Evolutionary conservation across 1,139 yeast genomes (phyloP).

Genomic region (Nakaseomyces uthaithaninus): DNA sequence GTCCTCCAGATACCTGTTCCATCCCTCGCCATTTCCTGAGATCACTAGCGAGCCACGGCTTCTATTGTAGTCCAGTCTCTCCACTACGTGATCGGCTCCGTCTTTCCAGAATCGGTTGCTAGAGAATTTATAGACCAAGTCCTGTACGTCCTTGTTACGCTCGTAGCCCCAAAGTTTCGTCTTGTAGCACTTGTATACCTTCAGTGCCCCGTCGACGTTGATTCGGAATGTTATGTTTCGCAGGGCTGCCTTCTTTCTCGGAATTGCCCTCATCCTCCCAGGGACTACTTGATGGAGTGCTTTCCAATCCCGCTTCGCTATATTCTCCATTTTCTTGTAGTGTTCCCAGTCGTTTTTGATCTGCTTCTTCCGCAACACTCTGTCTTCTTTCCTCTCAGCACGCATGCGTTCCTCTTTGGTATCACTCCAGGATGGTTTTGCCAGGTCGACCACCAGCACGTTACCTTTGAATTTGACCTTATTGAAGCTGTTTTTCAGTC

Average conservation of each 20-base stretch:
- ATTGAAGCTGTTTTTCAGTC: conserved; percentile 49
- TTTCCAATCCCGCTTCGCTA: conserved; percentile 33
- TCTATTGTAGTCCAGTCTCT: conserved; percentile 36
- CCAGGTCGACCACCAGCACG: conserved; percentile 46
- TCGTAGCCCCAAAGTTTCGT: conserved; percentile 88
- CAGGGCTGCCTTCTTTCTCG: conserved; percentile 39
- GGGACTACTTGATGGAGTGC: conserved; percentile 44
- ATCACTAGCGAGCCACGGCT: conserved; percentile 4
- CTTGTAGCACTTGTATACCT: conserved; percentile 52
- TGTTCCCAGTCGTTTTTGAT: conserved; percentile 35
- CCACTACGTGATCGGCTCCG: conserved; percentile 74
- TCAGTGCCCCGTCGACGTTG: conserved; percentile 51
- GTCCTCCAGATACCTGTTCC: conserved; percentile 1
- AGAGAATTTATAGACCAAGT: conserved; percentile 51
- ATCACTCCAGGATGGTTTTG: conserved; percentile 39
- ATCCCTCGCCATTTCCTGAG: not conserved
- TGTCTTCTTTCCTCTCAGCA: conserved; percentile 28
- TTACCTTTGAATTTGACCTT: conserved; percentile 73
- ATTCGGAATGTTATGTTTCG: conserved; percentile 60
- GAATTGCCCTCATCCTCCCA: conserved; percentile 55
- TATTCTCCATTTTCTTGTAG: conserved; percentile 37
- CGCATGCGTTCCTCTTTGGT: conserved; percentile 40
- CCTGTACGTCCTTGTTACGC: conserved; percentile 51
- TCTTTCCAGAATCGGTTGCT: conserved; percentile 61
- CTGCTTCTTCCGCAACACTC: conserved; percentile 25